A percentile compares a stretch with the other conserved stretches of the same genome.
phyloP scores from a whole-genome alignment of 768 basidiomycete genomes.

The Auriscalpium microsporum region DNA sequence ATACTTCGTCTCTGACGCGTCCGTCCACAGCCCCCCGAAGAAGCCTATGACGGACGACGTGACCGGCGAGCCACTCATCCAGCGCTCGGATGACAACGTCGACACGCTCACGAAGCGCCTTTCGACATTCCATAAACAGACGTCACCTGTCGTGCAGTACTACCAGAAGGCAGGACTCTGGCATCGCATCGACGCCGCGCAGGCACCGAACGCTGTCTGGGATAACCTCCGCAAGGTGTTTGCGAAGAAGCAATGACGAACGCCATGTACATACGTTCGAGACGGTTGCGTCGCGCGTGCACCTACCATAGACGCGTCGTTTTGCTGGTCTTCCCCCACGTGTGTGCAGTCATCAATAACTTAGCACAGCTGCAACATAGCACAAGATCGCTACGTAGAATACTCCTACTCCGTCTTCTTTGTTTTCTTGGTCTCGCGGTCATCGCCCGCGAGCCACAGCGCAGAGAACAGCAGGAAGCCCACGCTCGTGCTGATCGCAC shows the following conservation, averaged over 20 bases:
- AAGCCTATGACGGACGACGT: constrained; percentile 90
- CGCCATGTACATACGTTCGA: background rate
- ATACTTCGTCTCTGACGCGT: background rate
- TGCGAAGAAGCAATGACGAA: constrained; percentile 34
- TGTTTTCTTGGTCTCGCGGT: constrained; percentile 48
- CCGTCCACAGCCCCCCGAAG: constrained; percentile 77
- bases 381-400: background rate
- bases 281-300: no score
- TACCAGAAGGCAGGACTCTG: constrained; percentile 90
- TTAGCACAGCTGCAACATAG: no score
- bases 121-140: constrained; percentile 83
- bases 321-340: no score
- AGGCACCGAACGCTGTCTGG: constrained; percentile 91
- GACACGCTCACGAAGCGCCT: constrained; percentile 90
- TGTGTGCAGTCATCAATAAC: no score
- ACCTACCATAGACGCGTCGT: no score
- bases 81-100: constrained; percentile 96
- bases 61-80: constrained; percentile 92
- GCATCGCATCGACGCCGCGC: constrained; percentile 88
- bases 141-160: constrained; percentile 92
- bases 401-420: constrained; percentile 28
- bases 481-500: constrained; percentile 80
- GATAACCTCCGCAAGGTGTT: constrained; percentile 65
- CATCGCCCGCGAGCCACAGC: constrained; percentile 81
- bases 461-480: constrained; percentile 83